These are phyloP conservation scores for Angophora floribunda DNA, from an alignment of 345 rosid genomes.

Conservation along the genomic window DNA sequence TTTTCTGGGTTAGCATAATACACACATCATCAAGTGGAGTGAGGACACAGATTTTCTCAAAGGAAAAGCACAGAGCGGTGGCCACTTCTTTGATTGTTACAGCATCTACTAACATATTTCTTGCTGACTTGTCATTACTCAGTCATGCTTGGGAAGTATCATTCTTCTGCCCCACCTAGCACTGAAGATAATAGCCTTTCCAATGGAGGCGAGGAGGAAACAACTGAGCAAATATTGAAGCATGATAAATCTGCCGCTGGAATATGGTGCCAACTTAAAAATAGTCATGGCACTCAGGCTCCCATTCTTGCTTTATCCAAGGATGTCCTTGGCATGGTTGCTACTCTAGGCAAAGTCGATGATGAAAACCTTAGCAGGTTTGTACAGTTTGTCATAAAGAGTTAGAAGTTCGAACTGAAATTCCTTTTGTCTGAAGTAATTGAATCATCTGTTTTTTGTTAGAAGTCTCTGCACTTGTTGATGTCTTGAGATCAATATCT, in stretches of 20 bases:
- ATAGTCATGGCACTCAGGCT: constrained; percentile 27
- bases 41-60: neutral
- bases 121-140: constrained; percentile 5
- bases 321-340: constrained; percentile 73
- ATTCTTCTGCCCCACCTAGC: constrained; percentile 17
- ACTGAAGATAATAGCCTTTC: constrained; percentile 12
- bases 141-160: constrained; percentile 60
- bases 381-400: constrained; percentile 6
- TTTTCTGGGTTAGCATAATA: neutral
- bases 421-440: neutral
- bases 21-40: neutral
- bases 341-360: constrained; percentile 67
- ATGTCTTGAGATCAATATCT: neutral
- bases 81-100: neutral
- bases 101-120: neutral
- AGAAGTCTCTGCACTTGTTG: neutral
- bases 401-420: neutral
- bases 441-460: neutral
- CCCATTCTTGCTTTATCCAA: constrained; percentile 26
- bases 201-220: constrained; percentile 49
- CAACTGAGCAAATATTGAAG: constrained; percentile 40
- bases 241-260: constrained; percentile 69
- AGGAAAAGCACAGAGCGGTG: neutral
- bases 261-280: constrained; percentile 44
- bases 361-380: constrained; percentile 80